Evolutionary conservation across 2,329 filamentous ascomycete genomes (phyloP), one percentile per base, ranked within the genome.

Genomic region (Taxawa tesnikishii): DNA sequence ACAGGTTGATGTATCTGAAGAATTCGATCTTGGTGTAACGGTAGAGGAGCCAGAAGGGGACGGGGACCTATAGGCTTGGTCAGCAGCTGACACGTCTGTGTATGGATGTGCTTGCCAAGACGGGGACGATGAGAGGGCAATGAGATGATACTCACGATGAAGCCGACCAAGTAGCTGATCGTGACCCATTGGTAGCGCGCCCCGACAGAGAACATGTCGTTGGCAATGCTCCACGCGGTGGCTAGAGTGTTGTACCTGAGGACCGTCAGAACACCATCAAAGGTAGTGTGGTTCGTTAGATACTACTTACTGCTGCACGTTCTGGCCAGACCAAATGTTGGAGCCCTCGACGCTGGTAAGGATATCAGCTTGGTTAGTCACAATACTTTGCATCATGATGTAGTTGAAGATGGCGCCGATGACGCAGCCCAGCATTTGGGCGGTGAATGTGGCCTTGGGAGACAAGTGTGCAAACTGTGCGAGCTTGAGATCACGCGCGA

Each of bases 261-360:
- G 1, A 4, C 4, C 15, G 7, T 32, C 7, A 32, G 30, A 5
- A 6, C 14, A n/a, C n/a, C n/a, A n/a, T n/a, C n/a, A n/a, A n/a
- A n/a, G n/a, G n/a, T n/a, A n/a, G n/a, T n/a, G n/a, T n/a, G n/a
- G 23, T 13, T 8, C 9, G 12, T 6, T 4, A 9, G 6, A 8
- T 24, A 8, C 8, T 24, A 9, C 7, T 6, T 54, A 61, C 5
- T 53, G 50, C 41, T 69, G 64, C 2, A 67, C 51, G 24, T 59
- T 56, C 9, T 62, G 56, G n/a, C 66, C 63, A 15, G 56, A 61
- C 64, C 64, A 68, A 26, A 64, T 57, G 37, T 58, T 59, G 29
- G 51, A 57, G 4, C 62, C 64, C 28, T 63, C 43, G 6, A 61
- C 52, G 13, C 56, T 50, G 5, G 50, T 38, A 2, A 67, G 48